phyloP scores from a whole-genome alignment of 108 stramenopile genomes.

The Pelagomonas calceolata region DNA sequence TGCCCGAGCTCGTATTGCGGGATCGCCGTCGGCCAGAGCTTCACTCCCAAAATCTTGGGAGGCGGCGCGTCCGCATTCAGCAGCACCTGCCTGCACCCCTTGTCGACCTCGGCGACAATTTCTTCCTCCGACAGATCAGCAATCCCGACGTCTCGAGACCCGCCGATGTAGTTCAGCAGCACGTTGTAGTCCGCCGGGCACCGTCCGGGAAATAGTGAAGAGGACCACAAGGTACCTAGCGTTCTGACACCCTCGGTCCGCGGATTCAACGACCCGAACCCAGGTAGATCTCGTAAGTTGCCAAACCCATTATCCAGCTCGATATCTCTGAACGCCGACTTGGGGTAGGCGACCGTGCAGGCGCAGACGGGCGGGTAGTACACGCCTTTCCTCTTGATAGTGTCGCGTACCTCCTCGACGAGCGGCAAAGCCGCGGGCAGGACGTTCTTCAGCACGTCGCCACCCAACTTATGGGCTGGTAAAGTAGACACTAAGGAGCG shows the following conservation, averaged over 20 bases:
- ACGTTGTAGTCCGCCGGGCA: slow-evolving; percentile 73
- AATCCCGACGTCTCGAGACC: slow-evolving; percentile 75
- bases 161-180: slow-evolving; percentile 88
- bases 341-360: slow-evolving; percentile 83
- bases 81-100: slow-evolving; percentile 64
- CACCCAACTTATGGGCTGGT: slow-evolving; percentile 61
- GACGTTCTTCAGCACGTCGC: slow-evolving; percentile 42
- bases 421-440: slow-evolving; percentile 63
- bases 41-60: slow-evolving; percentile 67
- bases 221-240: slow-evolving; percentile 82
- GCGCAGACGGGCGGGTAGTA: slow-evolving; percentile 87
- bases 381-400: slow-evolving; percentile 46
- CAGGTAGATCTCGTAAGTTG: slow-evolving; percentile 57
- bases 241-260: slow-evolving; percentile 71
- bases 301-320: slow-evolving; percentile 65
- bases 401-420: slow-evolving; percentile 47
- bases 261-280: slow-evolving; percentile 82
- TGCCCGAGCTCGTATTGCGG: slow-evolving; percentile 81
- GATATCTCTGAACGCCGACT: slow-evolving; percentile 68
- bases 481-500: slow-evolving; percentile 62
- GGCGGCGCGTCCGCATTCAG: slow-evolving; percentile 63
- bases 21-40: slow-evolving; percentile 86
- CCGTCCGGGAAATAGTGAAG: slow-evolving; percentile 82
- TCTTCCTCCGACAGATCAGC: slow-evolving; percentile 65
- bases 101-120: slow-evolving; percentile 72